Percentiles rank a stretch among this genome's conserved stretches.
Evolutionary conservation across 1,284 basidiomycete species (phyloP).

Genomic region (Puccinia hordei): DNA sequence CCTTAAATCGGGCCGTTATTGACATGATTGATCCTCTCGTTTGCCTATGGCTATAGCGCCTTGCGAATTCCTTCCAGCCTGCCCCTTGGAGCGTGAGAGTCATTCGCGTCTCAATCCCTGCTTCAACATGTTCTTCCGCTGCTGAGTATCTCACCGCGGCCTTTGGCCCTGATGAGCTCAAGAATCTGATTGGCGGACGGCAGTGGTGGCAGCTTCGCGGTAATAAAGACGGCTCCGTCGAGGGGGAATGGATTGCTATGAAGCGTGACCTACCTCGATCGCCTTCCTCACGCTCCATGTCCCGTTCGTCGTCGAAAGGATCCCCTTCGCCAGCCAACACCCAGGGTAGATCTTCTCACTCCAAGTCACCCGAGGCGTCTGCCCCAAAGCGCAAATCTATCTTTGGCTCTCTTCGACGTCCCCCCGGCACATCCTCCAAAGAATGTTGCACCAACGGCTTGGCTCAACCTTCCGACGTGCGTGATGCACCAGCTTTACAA

Average conservation of each 20-base stretch:
- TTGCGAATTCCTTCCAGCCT: slow-evolving; percentile 79
- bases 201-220: slow-evolving; percentile 96
- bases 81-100: slow-evolving; percentile 81
- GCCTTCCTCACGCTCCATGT: slow-evolving; percentile 8
- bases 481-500: background rate
- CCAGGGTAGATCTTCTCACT: background rate
- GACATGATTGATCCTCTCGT: background rate
- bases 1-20: background rate
- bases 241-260: slow-evolving; percentile 84
- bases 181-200: slow-evolving; percentile 77
- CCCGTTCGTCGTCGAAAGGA: background rate
- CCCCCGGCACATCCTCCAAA: background rate
- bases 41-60: slow-evolving; percentile 55
- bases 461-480: background rate
- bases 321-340: background rate
- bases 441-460: background rate
- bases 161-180: slow-evolving; percentile 78
- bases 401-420: slow-evolving; percentile 7
- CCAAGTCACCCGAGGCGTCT: slow-evolving; percentile 52
- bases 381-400: background rate
- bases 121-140: slow-evolving; percentile 72
- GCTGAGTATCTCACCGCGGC: slow-evolving; percentile 75
- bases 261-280: slow-evolving; percentile 50
- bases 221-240: slow-evolving; percentile 70
- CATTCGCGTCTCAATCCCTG: slow-evolving; percentile 70